phyloP scores from a whole-genome alignment of 202 grass and related monocot genomes.

The Panicum virgatum region DNA sequence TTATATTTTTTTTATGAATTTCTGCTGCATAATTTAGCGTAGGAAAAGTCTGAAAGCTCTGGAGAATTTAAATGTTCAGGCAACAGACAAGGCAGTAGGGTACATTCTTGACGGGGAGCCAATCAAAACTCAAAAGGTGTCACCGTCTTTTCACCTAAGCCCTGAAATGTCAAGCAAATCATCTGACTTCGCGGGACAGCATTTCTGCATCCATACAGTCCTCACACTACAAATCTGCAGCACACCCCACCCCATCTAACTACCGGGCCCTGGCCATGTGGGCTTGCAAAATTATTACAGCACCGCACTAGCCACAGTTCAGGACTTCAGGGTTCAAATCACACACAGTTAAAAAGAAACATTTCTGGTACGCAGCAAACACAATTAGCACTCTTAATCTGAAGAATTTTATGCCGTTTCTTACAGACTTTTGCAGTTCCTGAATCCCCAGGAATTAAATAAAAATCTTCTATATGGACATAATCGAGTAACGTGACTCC shows the following conservation, averaged over 20 bases:
- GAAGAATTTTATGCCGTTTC: neutral
- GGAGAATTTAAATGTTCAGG: neutral
- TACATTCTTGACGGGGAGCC: conserved; percentile 10
- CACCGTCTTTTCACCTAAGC: conserved; percentile 16
- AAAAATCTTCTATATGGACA: conserved; percentile 33
- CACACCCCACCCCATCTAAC: neutral
- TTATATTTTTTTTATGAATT: neutral
- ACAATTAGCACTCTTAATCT: neutral
- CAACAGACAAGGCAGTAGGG: neutral
- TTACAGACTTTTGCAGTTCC: neutral
- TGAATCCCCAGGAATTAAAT: neutral
- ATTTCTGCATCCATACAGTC: conserved; percentile 25
- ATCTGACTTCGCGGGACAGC: conserved; percentile 9
- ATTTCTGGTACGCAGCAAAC: neutral
- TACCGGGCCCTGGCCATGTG: conserved; percentile 1
- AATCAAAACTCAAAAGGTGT: conserved; percentile 25
- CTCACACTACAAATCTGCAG: neutral
- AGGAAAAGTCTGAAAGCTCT: neutral
- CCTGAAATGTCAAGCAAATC: conserved; percentile 38
- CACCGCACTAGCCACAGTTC: conserved; percentile 37
- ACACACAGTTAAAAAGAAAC: neutral
- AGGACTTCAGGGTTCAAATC: conserved; percentile 11
- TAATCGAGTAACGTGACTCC: conserved; percentile 43
- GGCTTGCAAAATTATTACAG: neutral
- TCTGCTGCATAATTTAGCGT: neutral